Evolutionary conservation across 192 early-diverging fungal genomes (phyloP).

Genomic region (Phlyctochytrium planicorne): DNA sequence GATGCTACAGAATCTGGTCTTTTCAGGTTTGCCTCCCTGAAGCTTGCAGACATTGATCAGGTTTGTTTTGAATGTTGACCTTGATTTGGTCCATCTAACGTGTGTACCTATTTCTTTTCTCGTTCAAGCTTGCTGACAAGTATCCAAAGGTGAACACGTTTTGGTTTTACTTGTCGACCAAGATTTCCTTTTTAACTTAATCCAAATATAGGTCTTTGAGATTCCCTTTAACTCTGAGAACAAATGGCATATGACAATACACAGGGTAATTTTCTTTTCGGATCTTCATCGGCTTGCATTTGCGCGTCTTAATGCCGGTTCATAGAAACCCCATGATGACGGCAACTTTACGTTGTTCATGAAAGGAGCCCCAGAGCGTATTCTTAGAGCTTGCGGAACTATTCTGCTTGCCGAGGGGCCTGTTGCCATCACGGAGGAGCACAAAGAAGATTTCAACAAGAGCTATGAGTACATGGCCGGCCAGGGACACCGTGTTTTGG

Average conservation of each 20-base stretch:
- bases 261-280: no score
- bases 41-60: constrained; percentile 73
- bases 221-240: constrained; percentile 92
- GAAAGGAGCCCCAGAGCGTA: constrained; percentile 95
- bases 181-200: no score
- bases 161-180: no score
- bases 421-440: constrained; percentile 64
- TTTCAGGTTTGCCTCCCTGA: constrained; percentile 73
- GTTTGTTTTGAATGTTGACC: constrained; percentile 7
- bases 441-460: constrained; percentile 65
- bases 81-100: constrained; percentile 74
- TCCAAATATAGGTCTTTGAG: constrained; percentile 92
- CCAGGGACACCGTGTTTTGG: constrained; percentile 91
- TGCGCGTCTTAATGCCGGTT: no score
- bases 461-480: constrained; percentile 88
- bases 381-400: constrained; percentile 77
- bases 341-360: constrained; percentile 78
- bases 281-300: no score
- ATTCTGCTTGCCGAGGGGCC: constrained; percentile 60
- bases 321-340: constrained; percentile 64
- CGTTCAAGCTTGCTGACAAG: constrained; percentile 79
- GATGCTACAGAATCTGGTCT: constrained; percentile 96
- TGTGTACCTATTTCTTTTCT: constrained; percentile 83
- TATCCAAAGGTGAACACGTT: constrained; percentile 7
- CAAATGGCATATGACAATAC: constrained; percentile 94